Evolutionary conservation across 2,329 filamentous ascomycete genomes (phyloP), one percentile per base, ranked within the genome.

Genomic region (Cercospora canescens): DNA sequence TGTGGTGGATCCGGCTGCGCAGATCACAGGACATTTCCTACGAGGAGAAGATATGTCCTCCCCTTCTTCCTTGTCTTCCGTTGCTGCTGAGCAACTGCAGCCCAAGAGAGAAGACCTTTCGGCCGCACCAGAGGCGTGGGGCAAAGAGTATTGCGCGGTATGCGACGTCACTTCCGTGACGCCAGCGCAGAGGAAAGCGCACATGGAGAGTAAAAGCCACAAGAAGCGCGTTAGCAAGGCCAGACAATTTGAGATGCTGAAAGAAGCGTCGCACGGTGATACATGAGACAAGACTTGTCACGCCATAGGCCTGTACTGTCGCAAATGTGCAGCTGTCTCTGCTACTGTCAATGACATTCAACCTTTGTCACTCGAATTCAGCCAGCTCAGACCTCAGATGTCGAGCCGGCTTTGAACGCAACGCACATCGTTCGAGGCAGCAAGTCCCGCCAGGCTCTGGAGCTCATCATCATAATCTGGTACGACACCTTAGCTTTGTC

Each of bases 1-100:
- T n/a, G 92, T 97, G 2, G 83, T 88, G 1, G 79, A 83, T 1
- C 88, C 88, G 2, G 93, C 92, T 0, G 80, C 86, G 1, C 76
- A 81, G 0, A 79, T 97, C 30, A 86, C 89, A 0, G 76, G 81
- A 12, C 76, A 80, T 0, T 96, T 96, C 72, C 82, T 97, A 0
- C 74, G 79, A 0, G 86, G 84, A 1, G 77, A 85, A 39, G 54
- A 77, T 1, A 82, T 91, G 41, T 88, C 87, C 0, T 68, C 74
- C 0, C 86, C 90, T 1, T 71, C 71, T 0, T 79, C 81, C 0
- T 76, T 97, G 4, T 87, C 87, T 0, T 74, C 80, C 1, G 76
- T 83, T 45, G 88, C 89, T 26, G 81, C 78, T 21, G 82, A 86
- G n/a, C 82, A 88, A 65, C 81, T 90, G 11, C 82, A 81, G 3